These are phyloP conservation scores for Stenogyne calaminthoides DNA, from an alignment of 305 asterid genomes.

Conservation along the genomic window DNA sequence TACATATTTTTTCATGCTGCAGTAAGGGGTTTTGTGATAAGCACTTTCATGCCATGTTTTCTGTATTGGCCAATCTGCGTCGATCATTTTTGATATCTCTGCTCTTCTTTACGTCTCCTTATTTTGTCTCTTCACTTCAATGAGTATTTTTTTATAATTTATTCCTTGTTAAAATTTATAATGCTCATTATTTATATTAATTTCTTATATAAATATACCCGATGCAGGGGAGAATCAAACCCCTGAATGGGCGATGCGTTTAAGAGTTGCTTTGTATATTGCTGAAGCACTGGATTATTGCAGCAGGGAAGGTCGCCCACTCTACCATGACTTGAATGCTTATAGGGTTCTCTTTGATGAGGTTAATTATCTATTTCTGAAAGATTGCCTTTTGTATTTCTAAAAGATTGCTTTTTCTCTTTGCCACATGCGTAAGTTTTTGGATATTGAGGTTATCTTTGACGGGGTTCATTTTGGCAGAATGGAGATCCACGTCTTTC, in stretches of 20 bases:
- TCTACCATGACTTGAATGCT: constrained; percentile 97
- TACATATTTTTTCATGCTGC: background rate
- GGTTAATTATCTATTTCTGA: constrained; percentile 48
- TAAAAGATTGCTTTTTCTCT: too few species aligned
- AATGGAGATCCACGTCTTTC: constrained; percentile 95
- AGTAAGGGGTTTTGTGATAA: constrained; percentile 5
- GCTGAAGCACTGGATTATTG: constrained; percentile 97
- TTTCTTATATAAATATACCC: constrained; percentile 11
- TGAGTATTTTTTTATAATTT: background rate
- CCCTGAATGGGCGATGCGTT: constrained; percentile 98
- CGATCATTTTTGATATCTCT: background rate
- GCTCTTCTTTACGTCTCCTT: background rate
- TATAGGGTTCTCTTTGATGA: constrained; percentile 96
- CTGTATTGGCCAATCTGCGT: background rate
- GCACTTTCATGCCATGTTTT: constrained; percentile 3
- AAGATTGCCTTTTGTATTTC: constrained; percentile 20
- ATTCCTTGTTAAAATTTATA: constrained; percentile 10
- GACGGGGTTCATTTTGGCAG: constrained; percentile 52
- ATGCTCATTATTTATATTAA: constrained; percentile 20
- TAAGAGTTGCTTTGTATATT: constrained; percentile 88
- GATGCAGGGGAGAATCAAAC: constrained; percentile 94
- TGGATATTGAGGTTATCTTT: constrained; percentile 13
- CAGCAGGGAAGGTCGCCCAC: constrained; percentile 88
- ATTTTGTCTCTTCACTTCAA: constrained; percentile 7
- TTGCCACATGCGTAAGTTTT: constrained; percentile 4